Percentiles rank a stretch among this genome's conserved stretches.
Conservation (phyloP, 2,329 filamentous ascomycete genomes). For the Penicillium sp. region DNA sequence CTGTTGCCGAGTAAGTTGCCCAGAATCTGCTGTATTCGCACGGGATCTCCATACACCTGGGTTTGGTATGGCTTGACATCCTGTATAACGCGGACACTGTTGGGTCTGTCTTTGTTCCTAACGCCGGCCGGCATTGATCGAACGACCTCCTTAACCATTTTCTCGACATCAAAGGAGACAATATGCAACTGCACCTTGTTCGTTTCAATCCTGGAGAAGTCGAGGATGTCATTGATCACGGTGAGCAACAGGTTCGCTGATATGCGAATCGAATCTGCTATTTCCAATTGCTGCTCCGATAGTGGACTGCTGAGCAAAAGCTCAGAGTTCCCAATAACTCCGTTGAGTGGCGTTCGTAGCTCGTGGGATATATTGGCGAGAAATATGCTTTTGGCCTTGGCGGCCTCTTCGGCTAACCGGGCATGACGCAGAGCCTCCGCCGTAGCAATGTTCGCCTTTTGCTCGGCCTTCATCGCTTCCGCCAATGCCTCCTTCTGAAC, state of each 20-base stretch:
- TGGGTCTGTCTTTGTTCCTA: neutral
- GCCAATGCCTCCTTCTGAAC: neutral
- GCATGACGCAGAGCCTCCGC: neutral
- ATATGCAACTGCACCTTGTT: conserved; percentile 1
- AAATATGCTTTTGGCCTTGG: neutral
- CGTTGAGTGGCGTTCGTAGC: conserved; percentile 10
- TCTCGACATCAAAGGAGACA: neutral
- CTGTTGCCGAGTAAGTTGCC: neutral
- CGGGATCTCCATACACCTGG: neutral
- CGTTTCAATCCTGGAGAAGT: conserved; percentile 7
- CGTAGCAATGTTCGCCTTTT: neutral
- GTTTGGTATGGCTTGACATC: neutral
- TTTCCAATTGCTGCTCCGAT: neutral
- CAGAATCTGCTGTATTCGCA: neutral
- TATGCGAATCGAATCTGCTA: neutral
- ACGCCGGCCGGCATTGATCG: neutral
- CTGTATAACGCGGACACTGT: neutral
- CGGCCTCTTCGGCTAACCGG: neutral
- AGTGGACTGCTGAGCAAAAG: neutral
- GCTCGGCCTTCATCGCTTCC: neutral
- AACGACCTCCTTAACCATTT: neutral
- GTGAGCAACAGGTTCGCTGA: neutral
- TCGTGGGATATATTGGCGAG: neutral
- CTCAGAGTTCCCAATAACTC: conserved; percentile 5
- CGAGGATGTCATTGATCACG: conserved; percentile 9